These are phyloP conservation scores for Psilocybe subaeruginosa DNA, from an alignment of 768 basidiomycete species.

Conservation along the genomic window DNA sequence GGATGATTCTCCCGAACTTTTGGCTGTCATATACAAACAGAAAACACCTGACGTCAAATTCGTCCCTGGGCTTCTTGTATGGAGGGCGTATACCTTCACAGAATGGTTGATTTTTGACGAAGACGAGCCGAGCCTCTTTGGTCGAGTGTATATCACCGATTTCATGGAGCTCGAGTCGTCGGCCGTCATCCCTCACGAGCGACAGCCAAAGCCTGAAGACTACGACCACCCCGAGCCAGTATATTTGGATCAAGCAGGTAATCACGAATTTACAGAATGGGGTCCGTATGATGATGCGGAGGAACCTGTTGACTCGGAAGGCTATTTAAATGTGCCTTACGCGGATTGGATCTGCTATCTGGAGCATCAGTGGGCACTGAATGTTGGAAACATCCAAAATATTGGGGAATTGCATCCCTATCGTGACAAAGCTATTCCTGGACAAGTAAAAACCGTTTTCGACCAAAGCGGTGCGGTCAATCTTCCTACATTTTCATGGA, in stretches of 20 bases:
- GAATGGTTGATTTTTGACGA: neutral
- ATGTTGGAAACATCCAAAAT: no score
- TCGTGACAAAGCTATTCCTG: no score
- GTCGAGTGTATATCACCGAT: neutral
- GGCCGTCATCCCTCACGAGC: neutral
- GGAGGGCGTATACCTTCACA: neutral
- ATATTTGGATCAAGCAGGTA: neutral
- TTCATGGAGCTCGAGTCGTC: neutral
- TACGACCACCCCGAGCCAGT: neutral
- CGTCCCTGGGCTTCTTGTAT: neutral
- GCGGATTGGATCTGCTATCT: slow-evolving; percentile 3
- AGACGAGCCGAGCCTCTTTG: neutral
- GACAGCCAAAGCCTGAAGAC: neutral
- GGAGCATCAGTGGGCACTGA: neutral
- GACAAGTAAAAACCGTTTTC: no score
- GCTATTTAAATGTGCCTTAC: neutral
- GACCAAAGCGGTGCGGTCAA: no score
- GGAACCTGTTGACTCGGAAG: neutral
- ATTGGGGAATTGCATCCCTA: no score
- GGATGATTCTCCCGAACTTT: neutral
- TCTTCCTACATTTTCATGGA: no score
- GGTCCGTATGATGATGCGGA: no score
- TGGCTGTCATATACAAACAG: neutral
- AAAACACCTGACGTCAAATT: neutral
- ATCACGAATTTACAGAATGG: neutral